These are phyloP conservation scores for Falciphora oryzae DNA, from an alignment of 2,329 filamentous ascomycete species.

Conservation along the genomic window DNA sequence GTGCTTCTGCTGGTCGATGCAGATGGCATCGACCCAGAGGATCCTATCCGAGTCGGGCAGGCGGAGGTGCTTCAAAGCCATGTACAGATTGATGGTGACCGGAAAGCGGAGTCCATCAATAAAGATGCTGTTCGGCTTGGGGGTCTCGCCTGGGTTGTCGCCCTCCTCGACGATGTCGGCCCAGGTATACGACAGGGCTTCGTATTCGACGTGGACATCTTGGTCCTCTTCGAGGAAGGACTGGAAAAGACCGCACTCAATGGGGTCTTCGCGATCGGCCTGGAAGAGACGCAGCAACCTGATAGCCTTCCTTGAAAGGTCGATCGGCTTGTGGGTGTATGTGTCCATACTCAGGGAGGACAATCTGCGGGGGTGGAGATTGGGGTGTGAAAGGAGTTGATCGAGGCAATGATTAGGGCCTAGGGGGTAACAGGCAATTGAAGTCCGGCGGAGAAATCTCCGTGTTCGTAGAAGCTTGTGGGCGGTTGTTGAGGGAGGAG, in stretches of 20 bases:
- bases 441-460: no score
- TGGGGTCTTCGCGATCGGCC: background rate
- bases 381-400: no score
- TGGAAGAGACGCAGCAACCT: background rate
- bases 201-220: slow-evolving; percentile 12
- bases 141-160: no score
- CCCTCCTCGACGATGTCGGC: background rate
- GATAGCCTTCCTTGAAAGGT: slow-evolving; percentile 5
- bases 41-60: slow-evolving; percentile 1
- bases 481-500: no score
- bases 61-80: background rate
- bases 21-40: slow-evolving; percentile 6
- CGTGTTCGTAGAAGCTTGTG: no score
- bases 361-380: no score
- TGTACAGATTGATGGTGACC: background rate
- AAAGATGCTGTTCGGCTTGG: background rate
- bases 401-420: no score
- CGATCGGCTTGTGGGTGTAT: slow-evolving; percentile 1
- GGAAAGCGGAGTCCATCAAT: slow-evolving; percentile 3
- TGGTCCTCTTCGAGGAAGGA: slow-evolving; percentile 6
- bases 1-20: slow-evolving; percentile 1
- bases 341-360: no score
- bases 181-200: slow-evolving; percentile 19
- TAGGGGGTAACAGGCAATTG: no score
- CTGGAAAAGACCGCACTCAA: slow-evolving; percentile 16